These are phyloP conservation scores for Blastocystis sp. DNA, from an alignment of 352 stramenopile genomes.

Conservation along the genomic window DNA sequence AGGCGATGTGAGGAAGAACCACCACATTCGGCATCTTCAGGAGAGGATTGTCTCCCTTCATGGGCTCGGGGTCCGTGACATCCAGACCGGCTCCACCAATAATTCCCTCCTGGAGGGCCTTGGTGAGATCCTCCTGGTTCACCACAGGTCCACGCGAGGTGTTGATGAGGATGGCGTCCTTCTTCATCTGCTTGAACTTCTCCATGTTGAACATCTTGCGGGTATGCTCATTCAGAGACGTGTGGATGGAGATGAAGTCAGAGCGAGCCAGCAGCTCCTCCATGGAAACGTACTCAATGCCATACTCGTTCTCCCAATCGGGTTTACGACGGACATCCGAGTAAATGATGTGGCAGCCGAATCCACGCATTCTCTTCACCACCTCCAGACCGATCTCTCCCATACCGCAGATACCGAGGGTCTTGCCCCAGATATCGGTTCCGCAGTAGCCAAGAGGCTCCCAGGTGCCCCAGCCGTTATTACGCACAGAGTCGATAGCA, in stretches of 20 bases:
- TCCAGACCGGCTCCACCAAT: conserved; percentile 74
- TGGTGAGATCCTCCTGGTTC: conserved; percentile 71
- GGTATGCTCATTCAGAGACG: conserved; percentile 74
- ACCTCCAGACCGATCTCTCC: conserved; percentile 78
- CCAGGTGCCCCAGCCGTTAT: conserved; percentile 74
- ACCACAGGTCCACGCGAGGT: conserved; percentile 81
- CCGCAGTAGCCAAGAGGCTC: conserved; percentile 73
- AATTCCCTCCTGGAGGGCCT: conserved; percentile 67
- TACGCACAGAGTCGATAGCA: conserved; percentile 72
- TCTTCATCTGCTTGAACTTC: conserved; percentile 76
- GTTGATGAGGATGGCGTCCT: conserved; percentile 80
- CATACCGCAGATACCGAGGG: conserved; percentile 76
- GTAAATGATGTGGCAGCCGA: conserved; percentile 78
- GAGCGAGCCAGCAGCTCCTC: conserved; percentile 73
- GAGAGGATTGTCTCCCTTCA: conserved; percentile 74
- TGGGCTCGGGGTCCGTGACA: conserved; percentile 81
- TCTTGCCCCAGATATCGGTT: conserved; percentile 73
- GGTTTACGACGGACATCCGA: conserved; percentile 67
- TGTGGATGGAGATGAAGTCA: conserved; percentile 80
- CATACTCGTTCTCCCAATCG: conserved; percentile 70
- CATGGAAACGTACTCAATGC: conserved; percentile 73
- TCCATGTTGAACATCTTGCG: conserved; percentile 72
- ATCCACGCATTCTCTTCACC: conserved; percentile 75
- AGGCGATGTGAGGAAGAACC: conserved; percentile 72
- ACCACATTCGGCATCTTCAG: conserved; percentile 69